phyloP scores from a whole-genome alignment of 176 grass and related monocot species.

The Oryza officinalis region DNA sequence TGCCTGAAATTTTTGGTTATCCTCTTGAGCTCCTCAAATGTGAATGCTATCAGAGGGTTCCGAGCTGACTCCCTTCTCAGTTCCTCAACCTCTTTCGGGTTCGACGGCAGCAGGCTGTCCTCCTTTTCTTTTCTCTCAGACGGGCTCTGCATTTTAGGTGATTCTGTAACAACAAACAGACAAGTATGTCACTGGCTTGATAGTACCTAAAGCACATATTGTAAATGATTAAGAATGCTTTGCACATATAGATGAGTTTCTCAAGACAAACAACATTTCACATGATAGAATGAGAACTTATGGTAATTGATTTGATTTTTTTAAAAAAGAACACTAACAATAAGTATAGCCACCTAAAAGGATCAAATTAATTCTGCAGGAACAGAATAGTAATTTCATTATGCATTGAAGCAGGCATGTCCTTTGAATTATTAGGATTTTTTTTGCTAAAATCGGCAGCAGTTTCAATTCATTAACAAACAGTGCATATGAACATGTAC shows the following conservation, averaged over 20 bases:
- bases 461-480: background rate
- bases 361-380: slow-evolving; percentile 11
- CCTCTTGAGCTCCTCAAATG: slow-evolving; percentile 71
- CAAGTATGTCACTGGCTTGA: slow-evolving; percentile 1
- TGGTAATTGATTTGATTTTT: background rate
- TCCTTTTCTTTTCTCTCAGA: slow-evolving; percentile 55
- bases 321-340: background rate
- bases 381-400: background rate
- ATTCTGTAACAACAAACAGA: slow-evolving; percentile 44
- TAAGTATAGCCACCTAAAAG: background rate
- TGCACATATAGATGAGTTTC: background rate
- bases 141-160: slow-evolving; percentile 58
- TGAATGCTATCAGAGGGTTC: slow-evolving; percentile 77
- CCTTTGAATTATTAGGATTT: background rate
- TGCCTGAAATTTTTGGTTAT: slow-evolving; percentile 76
- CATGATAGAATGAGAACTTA: background rate
- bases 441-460: background rate
- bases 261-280: background rate
- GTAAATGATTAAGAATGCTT: slow-evolving; percentile 13
- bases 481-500: background rate
- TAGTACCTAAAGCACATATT: background rate
- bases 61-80: slow-evolving; percentile 39
- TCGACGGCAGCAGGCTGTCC: slow-evolving; percentile 54
- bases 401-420: background rate
- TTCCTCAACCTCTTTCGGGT: slow-evolving; percentile 66